phyloP scores from a whole-genome alignment of 2,329 filamentous ascomycete species.

The Lachnellula hyalina region DNA sequence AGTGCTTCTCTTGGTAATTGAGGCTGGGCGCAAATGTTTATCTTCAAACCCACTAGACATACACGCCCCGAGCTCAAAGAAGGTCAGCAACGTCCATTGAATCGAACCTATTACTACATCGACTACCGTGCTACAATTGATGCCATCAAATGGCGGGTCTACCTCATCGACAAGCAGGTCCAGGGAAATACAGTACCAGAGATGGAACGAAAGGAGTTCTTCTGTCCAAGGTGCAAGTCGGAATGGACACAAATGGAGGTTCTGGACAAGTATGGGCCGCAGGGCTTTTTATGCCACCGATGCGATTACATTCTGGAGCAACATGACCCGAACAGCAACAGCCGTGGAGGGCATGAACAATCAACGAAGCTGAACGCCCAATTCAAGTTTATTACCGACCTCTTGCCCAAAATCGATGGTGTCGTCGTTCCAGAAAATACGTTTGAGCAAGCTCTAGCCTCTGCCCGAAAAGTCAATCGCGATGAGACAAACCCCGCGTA shows the following conservation, averaged over 20 bases:
- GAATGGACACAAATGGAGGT: constrained; percentile 91
- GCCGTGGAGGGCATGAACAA: constrained; percentile 66
- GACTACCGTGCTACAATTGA: constrained; percentile 93
- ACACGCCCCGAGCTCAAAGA: constrained; percentile 73
- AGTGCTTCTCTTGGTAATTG: constrained; percentile 24
- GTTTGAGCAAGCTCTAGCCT: constrained; percentile 63
- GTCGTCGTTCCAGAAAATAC: constrained; percentile 68
- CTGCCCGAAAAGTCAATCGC: constrained; percentile 58
- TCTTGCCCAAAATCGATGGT: constrained; percentile 72
- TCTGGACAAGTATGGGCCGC: constrained; percentile 60
- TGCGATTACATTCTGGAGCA: constrained; percentile 63
- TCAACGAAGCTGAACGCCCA: constrained; percentile 72
- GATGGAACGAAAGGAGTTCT: constrained; percentile 86
- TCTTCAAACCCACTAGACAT: constrained; percentile 42
- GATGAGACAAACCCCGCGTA: constrained; percentile 62
- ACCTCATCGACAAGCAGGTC: constrained; percentile 81
- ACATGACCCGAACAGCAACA: constrained; percentile 52
- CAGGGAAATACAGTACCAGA: constrained; percentile 77
- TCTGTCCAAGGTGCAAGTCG: constrained; percentile 72
- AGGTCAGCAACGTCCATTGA: constrained; percentile 74
- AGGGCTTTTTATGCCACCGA: constrained; percentile 77
- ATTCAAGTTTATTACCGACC: constrained; percentile 70
- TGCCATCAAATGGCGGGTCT: constrained; percentile 91
- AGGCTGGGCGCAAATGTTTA: background rate
- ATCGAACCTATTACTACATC: constrained; percentile 94